A percentile compares a stretch with the other conserved stretches of the same genome.
Evolutionary conservation across 345 rosid species (phyloP).

Genomic region (Salix suchowensis): DNA sequence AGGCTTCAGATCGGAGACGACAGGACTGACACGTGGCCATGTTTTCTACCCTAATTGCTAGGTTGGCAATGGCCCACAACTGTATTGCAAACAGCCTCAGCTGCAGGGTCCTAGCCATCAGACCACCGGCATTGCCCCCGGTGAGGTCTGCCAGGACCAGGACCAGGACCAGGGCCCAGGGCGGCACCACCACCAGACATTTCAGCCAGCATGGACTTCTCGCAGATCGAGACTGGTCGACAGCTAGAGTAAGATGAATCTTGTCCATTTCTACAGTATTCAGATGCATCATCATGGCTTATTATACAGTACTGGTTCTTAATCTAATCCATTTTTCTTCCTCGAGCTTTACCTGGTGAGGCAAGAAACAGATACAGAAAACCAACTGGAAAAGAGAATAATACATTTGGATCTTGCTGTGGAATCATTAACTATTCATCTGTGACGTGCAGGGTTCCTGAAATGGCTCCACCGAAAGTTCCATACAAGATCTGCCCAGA

Average conservation of each 20-base stretch:
- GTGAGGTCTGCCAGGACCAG: background rate
- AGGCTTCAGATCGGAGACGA: background rate
- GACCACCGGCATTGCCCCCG: slow-evolving; percentile 33
- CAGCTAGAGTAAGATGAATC: slow-evolving; percentile 43
- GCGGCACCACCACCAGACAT: slow-evolving; percentile 16
- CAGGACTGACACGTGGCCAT: slow-evolving; percentile 15
- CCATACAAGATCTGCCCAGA: slow-evolving; percentile 27
- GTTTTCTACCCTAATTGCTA: slow-evolving; percentile 15
- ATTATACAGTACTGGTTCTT: no score
- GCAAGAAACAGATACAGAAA: no score
- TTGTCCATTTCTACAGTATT: background rate
- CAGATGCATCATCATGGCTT: no score
- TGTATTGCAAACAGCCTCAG: slow-evolving; percentile 35
- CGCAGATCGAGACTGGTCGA: slow-evolving; percentile 51
- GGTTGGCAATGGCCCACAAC: slow-evolving; percentile 56
- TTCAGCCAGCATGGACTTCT: slow-evolving; percentile 62
- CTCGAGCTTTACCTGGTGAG: no score
- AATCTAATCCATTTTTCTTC: no score
- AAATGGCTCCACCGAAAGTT: slow-evolving; percentile 52
- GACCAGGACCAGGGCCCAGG: slow-evolving; percentile 1
- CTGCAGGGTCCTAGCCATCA: slow-evolving; percentile 67
- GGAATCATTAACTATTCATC: background rate
- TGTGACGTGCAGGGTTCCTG: slow-evolving; percentile 50
- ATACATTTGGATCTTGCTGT: background rate
- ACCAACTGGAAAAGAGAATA: background rate